phyloP scores from a whole-genome alignment of 176 grass and related monocot species.

The Oryza australiensis region DNA sequence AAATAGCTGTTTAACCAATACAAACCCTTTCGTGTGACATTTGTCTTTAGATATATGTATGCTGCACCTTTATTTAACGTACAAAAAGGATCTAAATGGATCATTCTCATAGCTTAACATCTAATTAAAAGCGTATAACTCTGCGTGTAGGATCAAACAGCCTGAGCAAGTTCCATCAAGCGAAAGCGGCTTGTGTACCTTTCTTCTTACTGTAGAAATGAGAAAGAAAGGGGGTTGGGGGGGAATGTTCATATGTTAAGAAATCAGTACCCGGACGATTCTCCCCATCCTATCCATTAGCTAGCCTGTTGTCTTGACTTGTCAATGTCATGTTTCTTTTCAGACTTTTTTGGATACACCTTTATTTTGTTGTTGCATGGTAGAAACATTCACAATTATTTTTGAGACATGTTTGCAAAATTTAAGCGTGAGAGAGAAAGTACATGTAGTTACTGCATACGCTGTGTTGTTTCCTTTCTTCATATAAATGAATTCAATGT shows the following conservation, averaged over 20 bases:
- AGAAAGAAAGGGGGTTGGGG: too few species aligned
- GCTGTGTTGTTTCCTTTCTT: not conserved
- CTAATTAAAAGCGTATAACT: not conserved
- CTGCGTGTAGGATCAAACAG: not conserved
- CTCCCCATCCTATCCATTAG: slow-evolving; percentile 28
- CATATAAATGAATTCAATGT: slow-evolving; percentile 8
- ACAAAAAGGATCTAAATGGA: not conserved
- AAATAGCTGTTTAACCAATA: not conserved
- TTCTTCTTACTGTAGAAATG: not conserved
- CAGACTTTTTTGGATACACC: not conserved
- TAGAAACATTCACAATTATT: not conserved
- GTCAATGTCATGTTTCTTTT: slow-evolving; percentile 42
- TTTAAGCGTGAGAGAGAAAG: not conserved
- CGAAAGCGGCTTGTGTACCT: not conserved
- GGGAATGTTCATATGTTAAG: not conserved
- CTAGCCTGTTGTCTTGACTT: slow-evolving; percentile 16
- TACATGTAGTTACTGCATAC: not conserved
- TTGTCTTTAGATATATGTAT: not conserved
- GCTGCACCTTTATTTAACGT: not conserved
- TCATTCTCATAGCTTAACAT: not conserved
- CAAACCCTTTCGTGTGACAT: not conserved
- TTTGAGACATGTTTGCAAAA: not conserved
- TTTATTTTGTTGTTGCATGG: not conserved
- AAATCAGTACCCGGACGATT: slow-evolving; percentile 29
- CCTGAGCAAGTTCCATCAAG: not conserved